These are phyloP conservation scores for Ascomycota sp. DNA, from an alignment of 2,329 filamentous ascomycete species.

Conservation along the genomic window DNA sequence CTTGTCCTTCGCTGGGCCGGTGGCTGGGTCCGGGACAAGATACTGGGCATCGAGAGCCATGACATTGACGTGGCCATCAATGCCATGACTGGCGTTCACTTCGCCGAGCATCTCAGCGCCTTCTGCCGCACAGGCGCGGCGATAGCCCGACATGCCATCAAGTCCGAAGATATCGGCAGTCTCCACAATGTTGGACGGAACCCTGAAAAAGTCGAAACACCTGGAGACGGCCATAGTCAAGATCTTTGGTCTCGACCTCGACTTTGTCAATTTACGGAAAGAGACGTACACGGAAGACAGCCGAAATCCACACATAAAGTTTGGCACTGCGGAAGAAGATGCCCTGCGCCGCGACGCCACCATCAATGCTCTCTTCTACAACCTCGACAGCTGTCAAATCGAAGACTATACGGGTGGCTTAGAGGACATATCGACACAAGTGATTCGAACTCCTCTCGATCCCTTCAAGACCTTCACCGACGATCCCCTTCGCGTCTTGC, in stretches of 20 bases:
- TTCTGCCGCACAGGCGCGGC: constrained; percentile 20
- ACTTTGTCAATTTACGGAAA: constrained; percentile 84
- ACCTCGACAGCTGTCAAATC: constrained; percentile 55
- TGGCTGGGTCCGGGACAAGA: constrained; percentile 74
- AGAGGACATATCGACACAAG: constrained; percentile 46
- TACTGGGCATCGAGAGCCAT: constrained; percentile 50
- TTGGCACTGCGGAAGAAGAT: constrained; percentile 81
- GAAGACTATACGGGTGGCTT: constrained; percentile 78
- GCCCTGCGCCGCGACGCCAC: constrained; percentile 78
- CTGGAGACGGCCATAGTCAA: constrained; percentile 77
- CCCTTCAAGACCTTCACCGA: constrained; percentile 88
- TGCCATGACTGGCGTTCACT: constrained; percentile 61
- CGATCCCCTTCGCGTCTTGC: constrained; percentile 71
- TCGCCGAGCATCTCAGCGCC: constrained; percentile 47
- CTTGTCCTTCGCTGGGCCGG: constrained; percentile 22
- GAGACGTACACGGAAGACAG: constrained; percentile 82
- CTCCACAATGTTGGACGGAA: constrained; percentile 82
- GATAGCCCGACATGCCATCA: constrained; percentile 13
- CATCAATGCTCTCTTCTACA: constrained; percentile 92
- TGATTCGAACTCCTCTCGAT: constrained; percentile 72
- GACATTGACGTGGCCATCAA: constrained; percentile 80
- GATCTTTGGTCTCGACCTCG: constrained; percentile 72
- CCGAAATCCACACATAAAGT: constrained; percentile 80
- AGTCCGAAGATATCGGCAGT: constrained; percentile 43
- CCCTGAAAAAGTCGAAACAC: constrained; percentile 86